phyloP scores from a whole-genome alignment of 208 protist species.

The Jaenimonas drosophilae region DNA sequence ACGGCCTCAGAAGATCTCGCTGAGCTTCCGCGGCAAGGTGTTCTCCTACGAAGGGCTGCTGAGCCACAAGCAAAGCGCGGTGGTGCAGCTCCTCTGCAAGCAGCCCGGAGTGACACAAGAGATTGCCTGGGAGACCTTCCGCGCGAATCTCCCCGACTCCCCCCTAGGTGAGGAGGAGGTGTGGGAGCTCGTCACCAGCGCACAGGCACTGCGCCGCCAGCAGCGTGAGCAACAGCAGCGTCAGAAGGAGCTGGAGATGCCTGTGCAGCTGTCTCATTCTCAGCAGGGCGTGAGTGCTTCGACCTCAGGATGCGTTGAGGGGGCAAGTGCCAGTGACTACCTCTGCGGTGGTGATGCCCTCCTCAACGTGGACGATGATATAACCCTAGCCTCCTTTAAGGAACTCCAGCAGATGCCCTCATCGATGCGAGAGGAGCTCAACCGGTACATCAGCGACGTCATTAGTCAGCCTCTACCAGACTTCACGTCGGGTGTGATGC shows the following conservation, averaged over 20 bases:
- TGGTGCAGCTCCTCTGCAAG: slow-evolving; percentile 67
- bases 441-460: slow-evolving; percentile 70
- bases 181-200: slow-evolving; percentile 29
- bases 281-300: neutral
- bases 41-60: slow-evolving; percentile 68
- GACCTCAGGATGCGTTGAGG: neutral
- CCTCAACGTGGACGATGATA: neutral
- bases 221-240: neutral
- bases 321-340: too few relatives aligned
- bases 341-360: too few relatives aligned
- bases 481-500: slow-evolving; percentile 20
- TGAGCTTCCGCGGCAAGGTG: slow-evolving; percentile 50
- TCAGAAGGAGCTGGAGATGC: neutral
- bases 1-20: slow-evolving; percentile 46
- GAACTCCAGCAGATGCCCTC: slow-evolving; percentile 43
- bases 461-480: slow-evolving; percentile 40
- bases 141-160: slow-evolving; percentile 40
- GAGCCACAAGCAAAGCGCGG: slow-evolving; percentile 46
- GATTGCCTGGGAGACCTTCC: slow-evolving; percentile 52
- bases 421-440: slow-evolving; percentile 55
- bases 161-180: slow-evolving; percentile 43
- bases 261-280: neutral
- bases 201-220: slow-evolving; percentile 17
- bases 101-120: slow-evolving; percentile 34
- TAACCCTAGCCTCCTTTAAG: slow-evolving; percentile 18